Percentiles rank a stretch among this genome's conserved stretches.
Conservation (phyloP, 306 rosid species). For the Fagus sylvatica region DNA sequence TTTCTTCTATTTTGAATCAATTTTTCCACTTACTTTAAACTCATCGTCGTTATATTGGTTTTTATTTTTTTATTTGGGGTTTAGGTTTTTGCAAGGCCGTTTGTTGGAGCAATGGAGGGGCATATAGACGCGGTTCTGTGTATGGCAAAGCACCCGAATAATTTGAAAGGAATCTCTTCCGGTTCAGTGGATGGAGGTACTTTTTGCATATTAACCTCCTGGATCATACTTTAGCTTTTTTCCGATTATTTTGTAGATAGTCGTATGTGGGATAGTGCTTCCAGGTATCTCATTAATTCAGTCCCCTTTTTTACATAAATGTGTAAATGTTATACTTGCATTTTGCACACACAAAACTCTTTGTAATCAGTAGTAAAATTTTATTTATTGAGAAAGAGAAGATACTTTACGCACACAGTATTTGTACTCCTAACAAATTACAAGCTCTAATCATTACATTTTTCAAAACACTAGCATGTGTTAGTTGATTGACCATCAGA, state of each 20-base stretch:
- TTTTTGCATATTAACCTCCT: neutral
- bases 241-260: conserved; percentile 55
- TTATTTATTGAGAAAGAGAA: no score
- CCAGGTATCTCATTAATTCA: conserved; percentile 50
- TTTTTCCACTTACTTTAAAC: no score
- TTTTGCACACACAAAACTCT: neutral
- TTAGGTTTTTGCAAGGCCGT: conserved; percentile 92
- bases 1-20: no score
- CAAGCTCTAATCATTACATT: no score
- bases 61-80: neutral
- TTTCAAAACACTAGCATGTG: neutral
- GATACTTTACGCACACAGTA: neutral
- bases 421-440: neutral
- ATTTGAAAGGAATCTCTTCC: conserved; percentile 79
- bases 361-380: no score
- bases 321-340: neutral
- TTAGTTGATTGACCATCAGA: neutral
- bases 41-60: no score
- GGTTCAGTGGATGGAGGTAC: conserved; percentile 99
- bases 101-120: conserved; percentile 94
- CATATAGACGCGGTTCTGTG: conserved; percentile 81
- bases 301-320: neutral
- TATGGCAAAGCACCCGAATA: conserved; percentile 84
- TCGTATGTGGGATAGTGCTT: conserved; percentile 86
- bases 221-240: neutral